Evolutionary conservation across 169 alveolate genomes (phyloP).

Genomic region (Babesia bigemina): DNA sequence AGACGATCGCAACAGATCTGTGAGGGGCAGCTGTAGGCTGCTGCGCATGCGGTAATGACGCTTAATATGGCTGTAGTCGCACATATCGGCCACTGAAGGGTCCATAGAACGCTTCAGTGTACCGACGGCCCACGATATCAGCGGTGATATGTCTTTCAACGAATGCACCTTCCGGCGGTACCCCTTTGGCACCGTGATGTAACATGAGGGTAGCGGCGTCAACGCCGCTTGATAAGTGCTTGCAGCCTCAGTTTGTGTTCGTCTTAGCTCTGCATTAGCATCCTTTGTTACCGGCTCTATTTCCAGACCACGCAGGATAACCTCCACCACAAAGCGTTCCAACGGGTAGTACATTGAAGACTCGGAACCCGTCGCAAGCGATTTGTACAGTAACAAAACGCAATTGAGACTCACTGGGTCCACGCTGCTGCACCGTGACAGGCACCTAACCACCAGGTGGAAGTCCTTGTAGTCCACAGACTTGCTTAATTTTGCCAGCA

Average conservation of each 20-base stretch:
- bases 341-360: not conserved
- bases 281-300: constrained; percentile 1
- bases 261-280: not conserved
- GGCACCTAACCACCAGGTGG: constrained; percentile 8
- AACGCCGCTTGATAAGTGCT: not conserved
- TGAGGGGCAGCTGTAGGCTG: constrained; percentile 8
- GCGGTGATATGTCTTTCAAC: not conserved
- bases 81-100: not conserved
- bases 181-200: constrained; percentile 5
- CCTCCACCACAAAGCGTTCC: constrained; percentile 1
- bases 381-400: constrained; percentile 3
- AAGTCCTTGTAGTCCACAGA: not conserved
- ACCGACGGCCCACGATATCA: not conserved
- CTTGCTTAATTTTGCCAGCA: not conserved
- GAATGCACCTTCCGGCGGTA: constrained; percentile 6
- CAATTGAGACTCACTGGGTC: constrained; percentile 6
- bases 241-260: not conserved
- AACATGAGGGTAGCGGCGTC: not conserved
- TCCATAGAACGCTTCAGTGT: not conserved
- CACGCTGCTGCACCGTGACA: constrained; percentile 13
- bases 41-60: constrained; percentile 1
- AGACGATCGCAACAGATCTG: not conserved
- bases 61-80: constrained; percentile 4
- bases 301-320: constrained; percentile 8
- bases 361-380: not conserved